These are phyloP conservation scores for Eutypa lata DNA, from an alignment of 2,329 filamentous ascomycete genomes.

Conservation along the genomic window DNA sequence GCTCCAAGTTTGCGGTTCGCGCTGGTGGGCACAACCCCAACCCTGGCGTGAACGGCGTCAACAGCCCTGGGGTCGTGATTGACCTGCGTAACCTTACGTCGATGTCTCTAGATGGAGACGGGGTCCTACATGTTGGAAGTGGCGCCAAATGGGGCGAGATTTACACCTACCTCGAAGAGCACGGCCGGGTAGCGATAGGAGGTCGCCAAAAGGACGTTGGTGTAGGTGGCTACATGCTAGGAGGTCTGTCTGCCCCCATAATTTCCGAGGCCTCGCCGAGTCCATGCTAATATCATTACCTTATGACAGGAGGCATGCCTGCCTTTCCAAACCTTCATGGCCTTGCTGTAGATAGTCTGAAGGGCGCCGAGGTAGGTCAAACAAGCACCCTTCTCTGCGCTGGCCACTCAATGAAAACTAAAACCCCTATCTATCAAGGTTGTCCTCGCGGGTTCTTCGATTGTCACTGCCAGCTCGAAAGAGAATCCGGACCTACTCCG, in stretches of 20 bases:
- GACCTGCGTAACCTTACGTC: constrained; percentile 11
- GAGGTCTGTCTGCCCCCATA: constrained; percentile 3
- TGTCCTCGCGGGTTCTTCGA: constrained; percentile 11
- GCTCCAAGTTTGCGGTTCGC: constrained; percentile 1
- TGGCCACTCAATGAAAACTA: neutral
- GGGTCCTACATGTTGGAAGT: constrained; percentile 6
- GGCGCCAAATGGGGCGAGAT: constrained; percentile 12
- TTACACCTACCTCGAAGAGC: constrained; percentile 13
- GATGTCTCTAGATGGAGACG: constrained; percentile 1
- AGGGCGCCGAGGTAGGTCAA: constrained; percentile 13
- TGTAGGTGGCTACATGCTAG: constrained; percentile 13
- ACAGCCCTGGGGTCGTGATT: constrained; percentile 13
- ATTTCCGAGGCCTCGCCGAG: neutral
- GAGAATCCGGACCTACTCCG: constrained; percentile 11
- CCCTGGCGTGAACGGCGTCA: constrained; percentile 11
- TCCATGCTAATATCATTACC: neutral
- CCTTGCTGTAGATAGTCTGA: constrained; percentile 11
- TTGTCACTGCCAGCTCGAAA: constrained; percentile 12
- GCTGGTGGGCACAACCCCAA: neutral
- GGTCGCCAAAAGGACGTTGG: constrained; percentile 14
- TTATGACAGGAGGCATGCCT: constrained; percentile 11
- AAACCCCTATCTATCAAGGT: neutral
- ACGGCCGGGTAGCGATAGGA: constrained; percentile 7
- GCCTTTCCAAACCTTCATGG: constrained; percentile 17
- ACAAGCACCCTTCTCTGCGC: neutral